Percentiles rank a stretch among this genome's conserved stretches.
Evolutionary conservation across 164 flowering plant species (phyloP).

Genomic region (Sedum album): DNA sequence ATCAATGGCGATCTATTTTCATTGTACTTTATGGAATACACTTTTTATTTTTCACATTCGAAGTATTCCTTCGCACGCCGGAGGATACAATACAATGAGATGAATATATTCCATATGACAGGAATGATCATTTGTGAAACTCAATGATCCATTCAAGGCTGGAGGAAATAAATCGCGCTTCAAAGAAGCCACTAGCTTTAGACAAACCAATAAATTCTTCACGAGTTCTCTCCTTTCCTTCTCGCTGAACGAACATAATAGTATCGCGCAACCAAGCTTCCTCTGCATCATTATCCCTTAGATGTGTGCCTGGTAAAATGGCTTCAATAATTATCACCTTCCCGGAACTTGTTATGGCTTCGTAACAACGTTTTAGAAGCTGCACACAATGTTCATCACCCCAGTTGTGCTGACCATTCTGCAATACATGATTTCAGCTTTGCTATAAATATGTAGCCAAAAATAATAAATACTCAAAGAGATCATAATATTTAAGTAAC

Average conservation of each 20-base stretch:
- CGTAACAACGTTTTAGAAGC: conserved; percentile 9
- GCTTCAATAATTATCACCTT: conserved; percentile 8
- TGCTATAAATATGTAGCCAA: too few relatives aligned
- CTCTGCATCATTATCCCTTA: neutral
- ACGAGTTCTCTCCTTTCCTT: conserved; percentile 13
- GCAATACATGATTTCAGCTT: neutral
- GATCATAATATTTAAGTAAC: too few relatives aligned
- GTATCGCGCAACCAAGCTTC: neutral
- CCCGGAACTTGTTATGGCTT: conserved; percentile 7
- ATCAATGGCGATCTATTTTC: too few relatives aligned
- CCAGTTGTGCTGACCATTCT: conserved; percentile 10
- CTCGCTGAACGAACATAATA: neutral
- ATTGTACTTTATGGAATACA: too few relatives aligned
- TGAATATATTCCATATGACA: neutral
- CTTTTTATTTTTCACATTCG: too few relatives aligned
- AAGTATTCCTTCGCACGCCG: too few relatives aligned
- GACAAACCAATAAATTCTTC: neutral
- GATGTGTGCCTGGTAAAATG: neutral
- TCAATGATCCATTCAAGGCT: neutral
- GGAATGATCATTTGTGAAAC: neutral
- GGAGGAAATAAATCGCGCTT: neutral
- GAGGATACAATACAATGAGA: too few relatives aligned
- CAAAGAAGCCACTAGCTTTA: neutral
- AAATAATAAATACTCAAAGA: too few relatives aligned
- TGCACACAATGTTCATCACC: conserved; percentile 9